These are phyloP conservation scores for Serpula lacrymans DNA, from an alignment of 768 basidiomycete genomes.

Conservation along the genomic window DNA sequence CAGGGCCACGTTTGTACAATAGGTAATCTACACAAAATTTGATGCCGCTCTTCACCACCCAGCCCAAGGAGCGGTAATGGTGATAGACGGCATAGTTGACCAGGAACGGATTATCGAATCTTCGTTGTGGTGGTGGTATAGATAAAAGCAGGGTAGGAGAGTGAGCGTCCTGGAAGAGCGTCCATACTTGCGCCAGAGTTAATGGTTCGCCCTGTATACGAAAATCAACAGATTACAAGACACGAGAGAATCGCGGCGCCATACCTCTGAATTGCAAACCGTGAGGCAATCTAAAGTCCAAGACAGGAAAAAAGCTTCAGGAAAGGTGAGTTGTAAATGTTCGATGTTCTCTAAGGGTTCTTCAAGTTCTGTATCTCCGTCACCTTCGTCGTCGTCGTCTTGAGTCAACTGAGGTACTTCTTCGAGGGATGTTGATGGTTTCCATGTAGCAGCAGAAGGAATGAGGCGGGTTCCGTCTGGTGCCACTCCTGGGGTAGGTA, in stretches of 20 bases:
- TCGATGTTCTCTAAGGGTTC: conserved; percentile 71
- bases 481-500: conserved; percentile 57
- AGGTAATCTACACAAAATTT: conserved; percentile 98
- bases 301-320: conserved; percentile 85
- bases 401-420: conserved; percentile 6
- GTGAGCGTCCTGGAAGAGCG: conserved; percentile 56
- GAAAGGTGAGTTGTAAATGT: conserved; percentile 86
- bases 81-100: conserved; percentile 89
- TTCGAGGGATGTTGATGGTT: conserved; percentile 36
- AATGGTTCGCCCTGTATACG: conserved; percentile 48
- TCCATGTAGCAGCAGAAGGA: conserved; percentile 82
- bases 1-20: conserved; percentile 90
- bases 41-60: conserved; percentile 94
- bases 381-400: conserved; percentile 34
- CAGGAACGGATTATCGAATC: conserved; percentile 90
- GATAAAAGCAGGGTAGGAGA: conserved; percentile 36
- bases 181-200: conserved; percentile 58
- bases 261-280: conserved; percentile 50
- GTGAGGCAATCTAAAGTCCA: conserved; percentile 84
- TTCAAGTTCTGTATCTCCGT: conserved; percentile 39
- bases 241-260: conserved; percentile 2
- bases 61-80: conserved; percentile 93
- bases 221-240: not conserved
- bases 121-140: conserved; percentile 30
- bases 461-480: conserved; percentile 46